Conservation (phyloP, 148 eudicot genomes). For the Heliosperma pusillum region DNA sequence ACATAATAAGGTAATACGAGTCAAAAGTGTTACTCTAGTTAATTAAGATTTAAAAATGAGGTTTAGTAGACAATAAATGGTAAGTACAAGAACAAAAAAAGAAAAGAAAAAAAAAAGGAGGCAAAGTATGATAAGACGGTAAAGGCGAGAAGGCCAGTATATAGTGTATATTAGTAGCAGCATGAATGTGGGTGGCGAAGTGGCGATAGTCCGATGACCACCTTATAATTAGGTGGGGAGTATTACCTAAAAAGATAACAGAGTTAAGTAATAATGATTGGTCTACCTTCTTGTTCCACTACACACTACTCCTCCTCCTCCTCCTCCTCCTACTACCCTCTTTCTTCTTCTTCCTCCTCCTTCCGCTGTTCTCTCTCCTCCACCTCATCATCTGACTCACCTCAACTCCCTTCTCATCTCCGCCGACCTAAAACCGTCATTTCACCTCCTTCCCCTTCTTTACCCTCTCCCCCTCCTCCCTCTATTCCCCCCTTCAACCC, state of each 20-base stretch:
- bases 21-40: no score
- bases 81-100: no score
- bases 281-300: conserved; percentile 44
- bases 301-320: conserved; percentile 28
- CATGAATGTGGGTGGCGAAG: not conserved
- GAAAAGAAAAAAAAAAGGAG: no score
- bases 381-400: conserved; percentile 36
- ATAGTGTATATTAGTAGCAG: not conserved
- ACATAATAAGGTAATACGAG: no score
- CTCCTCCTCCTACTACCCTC: conserved; percentile 22
- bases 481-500: conserved; percentile 41
- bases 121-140: no score
- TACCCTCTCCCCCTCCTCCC: conserved; percentile 22
- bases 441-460: conserved; percentile 23
- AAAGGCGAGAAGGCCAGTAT: no score
- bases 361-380: conserved; percentile 33
- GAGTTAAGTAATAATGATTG: conserved; percentile 9
- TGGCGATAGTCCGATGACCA: not conserved
- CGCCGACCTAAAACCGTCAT: conserved; percentile 61
- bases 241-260: no score
- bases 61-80: no score
- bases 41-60: no score
- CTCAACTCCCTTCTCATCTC: conserved; percentile 30
- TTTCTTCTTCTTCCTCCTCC: conserved; percentile 36
- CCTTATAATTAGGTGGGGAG: not conserved